Conservation (phyloP, 23 red algal species). For the Gracilaria domingensis region DNA sequence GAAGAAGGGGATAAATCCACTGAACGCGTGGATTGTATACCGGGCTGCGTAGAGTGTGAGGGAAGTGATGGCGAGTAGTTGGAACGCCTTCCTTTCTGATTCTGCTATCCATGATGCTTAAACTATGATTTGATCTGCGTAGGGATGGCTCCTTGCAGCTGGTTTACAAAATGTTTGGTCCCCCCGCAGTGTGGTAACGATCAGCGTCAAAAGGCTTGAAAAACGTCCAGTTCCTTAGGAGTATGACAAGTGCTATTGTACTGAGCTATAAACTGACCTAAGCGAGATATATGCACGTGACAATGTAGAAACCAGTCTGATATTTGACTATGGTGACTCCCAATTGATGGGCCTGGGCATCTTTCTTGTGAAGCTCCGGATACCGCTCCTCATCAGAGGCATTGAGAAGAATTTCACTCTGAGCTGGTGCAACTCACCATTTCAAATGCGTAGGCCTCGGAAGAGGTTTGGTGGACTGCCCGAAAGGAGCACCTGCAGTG, state of each 20-base stretch:
- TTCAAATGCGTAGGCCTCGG: conserved; percentile 45
- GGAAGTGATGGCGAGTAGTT: conserved; percentile 20
- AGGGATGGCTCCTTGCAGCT: conserved; percentile 53
- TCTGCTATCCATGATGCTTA: conserved; percentile 76
- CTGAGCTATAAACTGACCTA: conserved; percentile 66
- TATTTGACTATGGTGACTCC: conserved; percentile 60
- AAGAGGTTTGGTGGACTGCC: not conserved
- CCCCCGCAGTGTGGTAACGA: conserved; percentile 65
- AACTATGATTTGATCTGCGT: conserved; percentile 83
- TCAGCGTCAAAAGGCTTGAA: conserved; percentile 68
- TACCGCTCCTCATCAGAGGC: conserved; percentile 70
- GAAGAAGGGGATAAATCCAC: not conserved
- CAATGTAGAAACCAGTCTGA: conserved; percentile 85
- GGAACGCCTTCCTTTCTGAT: conserved; percentile 51
- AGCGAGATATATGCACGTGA: conserved; percentile 52
- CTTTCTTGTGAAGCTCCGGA: conserved; percentile 50
- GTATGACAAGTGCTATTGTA: conserved; percentile 66
- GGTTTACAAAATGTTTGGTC: conserved; percentile 42
- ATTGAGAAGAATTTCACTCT: conserved; percentile 51
- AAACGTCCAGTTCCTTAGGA: conserved; percentile 61
- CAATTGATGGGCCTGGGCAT: conserved; percentile 49
- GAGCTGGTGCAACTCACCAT: conserved; percentile 57
- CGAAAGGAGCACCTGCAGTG: not conserved
- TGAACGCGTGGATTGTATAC: conserved; percentile 11
- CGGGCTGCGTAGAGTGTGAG: not conserved